Evolutionary conservation across 208 protist species (phyloP).

Genomic region (Strigomonas culicis): DNA sequence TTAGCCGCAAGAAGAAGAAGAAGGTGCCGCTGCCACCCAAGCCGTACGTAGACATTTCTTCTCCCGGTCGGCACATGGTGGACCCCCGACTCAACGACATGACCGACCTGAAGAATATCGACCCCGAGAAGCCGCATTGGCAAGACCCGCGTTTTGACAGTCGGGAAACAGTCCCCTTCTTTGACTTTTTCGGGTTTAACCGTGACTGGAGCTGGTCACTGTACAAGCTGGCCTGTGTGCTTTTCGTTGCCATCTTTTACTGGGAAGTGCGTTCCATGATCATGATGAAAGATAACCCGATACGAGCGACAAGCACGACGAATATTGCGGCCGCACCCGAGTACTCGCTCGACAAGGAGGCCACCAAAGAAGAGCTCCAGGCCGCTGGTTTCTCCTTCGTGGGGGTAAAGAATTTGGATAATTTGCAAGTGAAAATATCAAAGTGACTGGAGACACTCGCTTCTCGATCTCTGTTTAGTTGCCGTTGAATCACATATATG

Average conservation of each 20-base stretch:
- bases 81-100: slow-evolving; percentile 64
- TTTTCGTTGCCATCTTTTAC: slow-evolving; percentile 63
- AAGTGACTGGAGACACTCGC: neutral
- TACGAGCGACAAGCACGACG: slow-evolving; percentile 58
- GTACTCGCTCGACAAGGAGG: slow-evolving; percentile 72
- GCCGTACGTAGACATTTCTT: slow-evolving; percentile 80
- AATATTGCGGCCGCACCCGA: slow-evolving; percentile 64
- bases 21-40: slow-evolving; percentile 80
- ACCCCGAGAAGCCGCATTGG: slow-evolving; percentile 89
- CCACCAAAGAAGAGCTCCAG: slow-evolving; percentile 76
- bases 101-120: slow-evolving; percentile 65
- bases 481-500: neutral
- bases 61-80: slow-evolving; percentile 55
- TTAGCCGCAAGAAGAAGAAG: slow-evolving; percentile 21
- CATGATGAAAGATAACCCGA: slow-evolving; percentile 44
- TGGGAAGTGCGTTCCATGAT: slow-evolving; percentile 62
- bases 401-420: slow-evolving; percentile 76
- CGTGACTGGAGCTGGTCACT: slow-evolving; percentile 88
- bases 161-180: slow-evolving; percentile 70
- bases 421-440: slow-evolving; percentile 36
- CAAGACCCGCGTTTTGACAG: slow-evolving; percentile 80
- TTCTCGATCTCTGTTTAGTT: neutral
- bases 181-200: slow-evolving; percentile 88
- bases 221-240: slow-evolving; percentile 57
- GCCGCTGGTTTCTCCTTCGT: slow-evolving; percentile 76